Base-by-base conservation (phyloP, 2,329 filamentous ascomycete species). In the Colletotrichum lentis region DNA sequence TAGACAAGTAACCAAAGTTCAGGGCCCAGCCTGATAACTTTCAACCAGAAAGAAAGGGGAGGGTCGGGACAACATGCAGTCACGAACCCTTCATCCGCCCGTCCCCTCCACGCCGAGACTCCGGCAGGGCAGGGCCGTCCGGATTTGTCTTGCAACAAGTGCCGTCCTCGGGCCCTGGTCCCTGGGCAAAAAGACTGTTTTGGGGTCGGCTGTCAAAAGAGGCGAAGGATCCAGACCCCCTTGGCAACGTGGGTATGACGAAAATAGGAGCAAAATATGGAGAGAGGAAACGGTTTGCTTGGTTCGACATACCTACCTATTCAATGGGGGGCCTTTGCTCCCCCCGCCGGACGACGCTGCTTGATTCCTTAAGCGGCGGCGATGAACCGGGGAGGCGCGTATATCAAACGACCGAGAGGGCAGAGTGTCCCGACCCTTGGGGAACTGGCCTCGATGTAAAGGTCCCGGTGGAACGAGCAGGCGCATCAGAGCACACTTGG, bases 21-120 rank as follows among this genome's bases (percentile, higher is more conserved):
- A 69, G 55, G 50, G 18, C 20, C 65, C 65, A 56, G 55, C 49
- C 39, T 61, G 27, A 68, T 55, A 52, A 31, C 43, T 53, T 50
- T 37, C 27, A 61, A 50, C 44, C 27, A 8, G 46, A 35, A 35
- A 39, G 47, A 37, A 52, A 37, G 53, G 37, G 44, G 39, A 43
- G 43, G 49, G 37, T 5, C 16, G 37, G 22, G 10, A 39, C 16
- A 41, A 31, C 46, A 7, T 10, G 3, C 35, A 52, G 22, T 60
- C 57, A 31, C 14, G 22, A 56, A 46, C 8, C 31, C 56, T 18
- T 60, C 43, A 12, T 50, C 43, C 10, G 24, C 50, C 43, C 43
- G 55, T 20, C 14, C 16, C 20, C 54, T 55, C 44, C 31, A 20
- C 50, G 27, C 8, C 7, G 35, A 18, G 22, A 49, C 27, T 46